Evolutionary conservation across 2,329 filamentous ascomycete species (phyloP).

Genomic region (Pseudogymnoascus sp.): DNA sequence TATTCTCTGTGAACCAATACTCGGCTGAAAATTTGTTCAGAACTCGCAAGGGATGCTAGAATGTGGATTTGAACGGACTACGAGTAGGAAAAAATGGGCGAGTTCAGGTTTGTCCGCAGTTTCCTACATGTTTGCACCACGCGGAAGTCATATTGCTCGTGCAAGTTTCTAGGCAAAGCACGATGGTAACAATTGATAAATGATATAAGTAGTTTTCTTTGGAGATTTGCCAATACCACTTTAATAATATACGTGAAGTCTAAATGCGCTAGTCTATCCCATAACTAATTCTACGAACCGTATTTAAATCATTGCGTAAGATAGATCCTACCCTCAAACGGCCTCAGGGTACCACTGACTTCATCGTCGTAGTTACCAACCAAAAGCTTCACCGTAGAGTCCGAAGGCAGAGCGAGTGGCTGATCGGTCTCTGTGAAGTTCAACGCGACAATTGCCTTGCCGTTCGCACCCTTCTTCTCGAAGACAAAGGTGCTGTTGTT

Average conservation of each 20-base stretch:
- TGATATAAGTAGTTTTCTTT: background rate
- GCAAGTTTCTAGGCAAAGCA: background rate
- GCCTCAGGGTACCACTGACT: background rate
- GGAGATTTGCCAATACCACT: background rate
- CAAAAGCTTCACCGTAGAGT: background rate
- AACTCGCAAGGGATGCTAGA: background rate
- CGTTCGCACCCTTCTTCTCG: slow-evolving; percentile 30
- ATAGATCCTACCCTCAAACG: slow-evolving; percentile 1
- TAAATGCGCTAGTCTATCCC: background rate
- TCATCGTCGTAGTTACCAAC: background rate
- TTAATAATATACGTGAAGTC: slow-evolving; percentile 1
- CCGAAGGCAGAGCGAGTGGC: background rate
- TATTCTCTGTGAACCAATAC: background rate
- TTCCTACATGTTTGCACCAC: background rate
- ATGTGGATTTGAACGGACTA: background rate
- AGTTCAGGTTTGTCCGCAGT: background rate
- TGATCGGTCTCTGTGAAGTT: slow-evolving; percentile 38
- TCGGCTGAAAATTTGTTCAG: background rate
- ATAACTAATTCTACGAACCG: background rate
- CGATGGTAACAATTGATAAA: background rate
- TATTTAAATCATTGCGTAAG: background rate
- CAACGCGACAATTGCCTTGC: slow-evolving; percentile 34
- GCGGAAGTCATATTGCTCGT: background rate
- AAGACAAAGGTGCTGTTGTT: slow-evolving; percentile 38
- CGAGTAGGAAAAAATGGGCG: background rate